Percentiles rank a stretch among this genome's conserved stretches.
These are phyloP conservation scores for Globisporangium paddicum DNA, from an alignment of 352 stramenopile genomes.

Conservation along the genomic window DNA sequence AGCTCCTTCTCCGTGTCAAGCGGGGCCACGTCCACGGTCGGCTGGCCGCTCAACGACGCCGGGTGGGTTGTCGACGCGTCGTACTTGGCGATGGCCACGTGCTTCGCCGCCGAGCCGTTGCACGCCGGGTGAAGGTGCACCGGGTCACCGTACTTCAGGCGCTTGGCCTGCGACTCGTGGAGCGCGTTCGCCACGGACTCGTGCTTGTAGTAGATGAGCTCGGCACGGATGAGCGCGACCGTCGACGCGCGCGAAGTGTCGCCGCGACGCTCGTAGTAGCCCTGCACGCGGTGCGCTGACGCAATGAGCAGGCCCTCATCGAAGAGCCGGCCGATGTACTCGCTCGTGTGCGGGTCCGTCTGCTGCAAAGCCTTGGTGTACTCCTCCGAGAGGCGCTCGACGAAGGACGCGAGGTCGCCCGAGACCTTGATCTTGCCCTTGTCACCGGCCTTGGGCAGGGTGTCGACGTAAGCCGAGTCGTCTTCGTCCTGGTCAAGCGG, in stretches of 20 bases:
- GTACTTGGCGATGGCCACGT: constrained; percentile 40
- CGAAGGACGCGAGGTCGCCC: constrained; percentile 83
- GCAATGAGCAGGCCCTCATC: constrained; percentile 92
- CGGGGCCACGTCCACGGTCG: constrained; percentile 44
- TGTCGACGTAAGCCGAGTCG: constrained; percentile 80
- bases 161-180: constrained; percentile 74
- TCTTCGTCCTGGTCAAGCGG: constrained; percentile 75
- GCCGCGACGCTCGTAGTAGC: constrained; percentile 87
- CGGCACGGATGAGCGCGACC: constrained; percentile 90
- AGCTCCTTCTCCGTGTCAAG: constrained; percentile 85
- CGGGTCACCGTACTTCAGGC: constrained; percentile 81
- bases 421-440: constrained; percentile 87
- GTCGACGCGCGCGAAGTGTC: constrained; percentile 76
- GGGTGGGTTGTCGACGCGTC: constrained; percentile 71
- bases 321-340: constrained; percentile 93
- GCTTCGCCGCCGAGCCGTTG: constrained; percentile 40
- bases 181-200: constrained; percentile 87
- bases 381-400: constrained; percentile 95
- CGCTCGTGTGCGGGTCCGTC: constrained; percentile 93
- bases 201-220: constrained; percentile 98
- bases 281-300: constrained; percentile 82
- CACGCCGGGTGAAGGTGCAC: constrained; percentile 86
- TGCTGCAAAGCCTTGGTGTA: constrained; percentile 98
- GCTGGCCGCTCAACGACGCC: constrained; percentile 67
- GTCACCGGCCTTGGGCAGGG: constrained; percentile 55